phyloP scores from a whole-genome alignment of 441 rosid genomes.

The Mallotus japonicus region DNA sequence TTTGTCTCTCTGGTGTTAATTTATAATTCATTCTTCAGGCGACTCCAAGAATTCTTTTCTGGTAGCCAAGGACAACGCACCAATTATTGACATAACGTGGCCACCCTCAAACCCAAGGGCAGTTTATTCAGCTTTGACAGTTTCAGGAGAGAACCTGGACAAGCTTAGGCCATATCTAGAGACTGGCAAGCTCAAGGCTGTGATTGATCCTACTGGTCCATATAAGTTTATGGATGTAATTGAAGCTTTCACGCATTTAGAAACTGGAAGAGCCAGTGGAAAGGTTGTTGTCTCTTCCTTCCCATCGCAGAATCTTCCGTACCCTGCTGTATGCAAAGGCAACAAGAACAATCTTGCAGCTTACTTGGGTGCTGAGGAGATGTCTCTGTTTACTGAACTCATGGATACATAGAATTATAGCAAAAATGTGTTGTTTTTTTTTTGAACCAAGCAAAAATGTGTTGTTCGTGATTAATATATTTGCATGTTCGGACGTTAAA shows the following conservation, averaged over 20 bases:
- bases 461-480: no score
- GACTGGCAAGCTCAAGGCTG: constrained; percentile 41
- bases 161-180: constrained; percentile 35
- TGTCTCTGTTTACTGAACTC: neutral
- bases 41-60: constrained; percentile 39
- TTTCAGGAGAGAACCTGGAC: constrained; percentile 36
- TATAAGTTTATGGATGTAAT: constrained; percentile 37
- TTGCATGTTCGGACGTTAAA: no score
- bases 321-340: neutral
- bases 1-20: neutral
- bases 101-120: constrained; percentile 45
- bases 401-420: no score
- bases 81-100: constrained; percentile 48
- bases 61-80: constrained; percentile 44
- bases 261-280: constrained; percentile 45
- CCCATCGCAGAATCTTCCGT: constrained; percentile 20
- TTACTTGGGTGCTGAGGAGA: neutral
- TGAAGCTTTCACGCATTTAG: constrained; percentile 43
- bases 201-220: constrained; percentile 41
- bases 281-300: constrained; percentile 40
- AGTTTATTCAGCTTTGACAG: constrained; percentile 43
- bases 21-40: constrained; percentile 22
- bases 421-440: no score
- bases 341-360: constrained; percentile 3
- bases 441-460: no score